Percentiles rank a stretch among this genome's conserved stretches.
Evolutionary conservation across 2,329 filamentous ascomycete species (phyloP).

Genomic region (Colletotrichum tropicale): DNA sequence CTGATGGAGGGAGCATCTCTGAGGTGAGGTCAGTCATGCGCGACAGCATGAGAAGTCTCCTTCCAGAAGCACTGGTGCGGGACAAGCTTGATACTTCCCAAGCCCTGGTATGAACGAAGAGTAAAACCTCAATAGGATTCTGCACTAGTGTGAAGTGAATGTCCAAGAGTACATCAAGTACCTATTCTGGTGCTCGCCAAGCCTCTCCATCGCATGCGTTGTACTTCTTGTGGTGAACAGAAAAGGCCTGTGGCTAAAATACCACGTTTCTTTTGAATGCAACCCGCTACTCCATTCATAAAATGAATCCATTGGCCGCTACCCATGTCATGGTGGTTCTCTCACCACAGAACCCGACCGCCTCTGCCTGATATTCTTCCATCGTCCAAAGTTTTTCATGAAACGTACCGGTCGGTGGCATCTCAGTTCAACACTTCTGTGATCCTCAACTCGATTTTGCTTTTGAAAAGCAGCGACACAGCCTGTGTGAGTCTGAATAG

Average conservation of each 20-base stretch:
- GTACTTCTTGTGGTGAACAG: neutral
- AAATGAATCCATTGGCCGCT: neutral
- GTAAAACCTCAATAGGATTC: neutral
- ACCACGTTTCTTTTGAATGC: neutral
- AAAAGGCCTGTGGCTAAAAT: neutral
- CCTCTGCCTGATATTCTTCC: neutral
- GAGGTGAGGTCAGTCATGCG: neutral
- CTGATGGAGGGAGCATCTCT: neutral
- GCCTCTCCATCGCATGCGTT: too few species aligned
- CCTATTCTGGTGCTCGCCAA: too few species aligned
- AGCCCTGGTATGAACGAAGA: neutral
- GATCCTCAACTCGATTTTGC: neutral
- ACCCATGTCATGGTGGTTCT: neutral
- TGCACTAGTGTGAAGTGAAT: neutral
- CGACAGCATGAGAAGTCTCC: neutral
- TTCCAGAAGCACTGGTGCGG: neutral
- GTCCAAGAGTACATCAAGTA: neutral
- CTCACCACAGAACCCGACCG: neutral
- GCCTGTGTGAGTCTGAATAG: neutral
- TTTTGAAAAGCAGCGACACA: neutral
- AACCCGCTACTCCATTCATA: neutral
- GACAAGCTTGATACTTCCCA: neutral
- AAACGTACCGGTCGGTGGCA: neutral
- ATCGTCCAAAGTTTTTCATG: neutral
- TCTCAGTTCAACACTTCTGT: neutral